Evolutionary conservation across 108 stramenopile species (phyloP), one percentile per base, ranked within the genome.

Genomic region (Stephanodiscus minutulus): DNA sequence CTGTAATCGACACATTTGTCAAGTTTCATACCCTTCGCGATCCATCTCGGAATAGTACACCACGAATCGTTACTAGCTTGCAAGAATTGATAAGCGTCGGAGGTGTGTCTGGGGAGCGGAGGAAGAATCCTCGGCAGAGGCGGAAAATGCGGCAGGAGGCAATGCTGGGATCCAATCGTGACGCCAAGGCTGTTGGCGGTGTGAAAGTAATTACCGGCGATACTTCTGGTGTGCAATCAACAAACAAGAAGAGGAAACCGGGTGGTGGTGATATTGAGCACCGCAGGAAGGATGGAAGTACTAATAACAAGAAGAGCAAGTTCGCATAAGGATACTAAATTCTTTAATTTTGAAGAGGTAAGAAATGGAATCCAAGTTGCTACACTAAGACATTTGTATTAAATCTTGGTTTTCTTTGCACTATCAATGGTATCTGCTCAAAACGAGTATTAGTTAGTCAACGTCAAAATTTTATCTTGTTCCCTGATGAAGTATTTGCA

Each of bases 61-160:
- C 82, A 25, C 18, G 63, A 61, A 72, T 88, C 25, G 82, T 75
- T 11, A 20, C 64, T 9, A 82, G 73, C 20, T 48, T 89, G 54
- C 66, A 81, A 25, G 86, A 91, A 36, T 76, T 91, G 49, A 76
- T 77, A 60, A 21, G 47, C 13, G 61, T 75, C 24, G 70, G 78
- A 41, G 83, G 73, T 33, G 79, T 93, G 31, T 67, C 88, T 7
- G 82, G 82, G 10, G 58, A 77, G 43, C 89, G 89, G 28, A 84
- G 92, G 50, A 86, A 87, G 18, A 93, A 93, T 84, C 90, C 90
- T 18, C 82, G 75, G 21, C 89, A 91, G 59, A 82, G 82, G 55
- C 85, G 84, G 62, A 87, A 87, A 74, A 70, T 82, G 60, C 68
- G 73, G 58, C 68, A 37, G 33, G 48, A 66, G 49, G 68, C 58